These are phyloP conservation scores for Solanum clarkiae DNA, from an alignment of 257 asterid species.

Conservation along the genomic window DNA sequence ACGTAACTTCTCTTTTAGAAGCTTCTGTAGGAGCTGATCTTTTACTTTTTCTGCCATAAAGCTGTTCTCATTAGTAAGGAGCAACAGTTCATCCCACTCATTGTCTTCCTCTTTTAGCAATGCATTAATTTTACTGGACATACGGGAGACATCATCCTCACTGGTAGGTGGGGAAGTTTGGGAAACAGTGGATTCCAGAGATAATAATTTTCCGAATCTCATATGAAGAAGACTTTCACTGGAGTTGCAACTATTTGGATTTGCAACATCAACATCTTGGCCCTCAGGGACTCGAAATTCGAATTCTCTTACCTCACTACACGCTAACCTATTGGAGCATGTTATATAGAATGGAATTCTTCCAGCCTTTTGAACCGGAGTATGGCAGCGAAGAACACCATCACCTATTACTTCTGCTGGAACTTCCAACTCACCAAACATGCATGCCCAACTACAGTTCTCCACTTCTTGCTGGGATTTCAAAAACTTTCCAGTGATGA, in stretches of 20 bases:
- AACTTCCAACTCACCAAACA: conserved; percentile 91
- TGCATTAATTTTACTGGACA: conserved; percentile 40
- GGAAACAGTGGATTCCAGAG: conserved; percentile 33
- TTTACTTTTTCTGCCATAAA: conserved; percentile 41
- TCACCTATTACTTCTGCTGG: conserved; percentile 66
- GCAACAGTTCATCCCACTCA: conserved; percentile 67
- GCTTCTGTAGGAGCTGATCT: conserved; percentile 53
- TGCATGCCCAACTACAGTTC: conserved; percentile 77
- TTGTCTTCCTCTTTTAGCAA: conserved; percentile 38
- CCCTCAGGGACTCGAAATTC: conserved; percentile 40
- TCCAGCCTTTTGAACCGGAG: conserved; percentile 65
- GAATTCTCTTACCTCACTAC: conserved; percentile 93
- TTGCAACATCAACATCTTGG: conserved; percentile 28
- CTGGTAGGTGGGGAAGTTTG: conserved; percentile 14
- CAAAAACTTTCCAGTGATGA: conserved; percentile 63
- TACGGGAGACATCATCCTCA: conserved; percentile 25
- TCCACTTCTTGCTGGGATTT: conserved; percentile 43
- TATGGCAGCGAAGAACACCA: conserved; percentile 72
- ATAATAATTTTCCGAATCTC: conserved; percentile 70
- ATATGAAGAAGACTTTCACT: conserved; percentile 53
- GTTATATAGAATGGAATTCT: conserved; percentile 80
- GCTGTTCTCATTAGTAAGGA: conserved; percentile 28
- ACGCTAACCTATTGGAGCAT: conserved; percentile 84
- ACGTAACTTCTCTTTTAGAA: conserved; percentile 62
- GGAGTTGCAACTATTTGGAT: conserved; percentile 14